Base-by-base conservation (phyloP, 805 yeast species). In the Jamesozyma jinghongensis region DNA sequence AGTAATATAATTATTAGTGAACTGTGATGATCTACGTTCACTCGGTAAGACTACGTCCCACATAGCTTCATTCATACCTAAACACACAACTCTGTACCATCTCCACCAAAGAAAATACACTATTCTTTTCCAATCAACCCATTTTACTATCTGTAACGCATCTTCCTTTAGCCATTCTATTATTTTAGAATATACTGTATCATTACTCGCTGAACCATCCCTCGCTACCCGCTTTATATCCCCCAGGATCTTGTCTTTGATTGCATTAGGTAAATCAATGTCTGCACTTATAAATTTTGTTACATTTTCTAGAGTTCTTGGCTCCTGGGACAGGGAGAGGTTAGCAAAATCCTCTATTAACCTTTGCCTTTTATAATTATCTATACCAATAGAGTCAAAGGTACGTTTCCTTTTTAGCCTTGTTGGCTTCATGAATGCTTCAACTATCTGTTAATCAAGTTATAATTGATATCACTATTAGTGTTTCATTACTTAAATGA, bases 331-430 rank as follows among this genome's bases (percentile, higher is more conserved):
- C 8, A 62, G 32, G 2, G 56, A 44, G n/a, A 66, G 36, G 12
- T 50, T 55, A 19, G 54, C 61, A 14, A 66, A 49, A 44, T 63
- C 68, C 17, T 52, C 50, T 1, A 62, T 43, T 6, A 66, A 45
- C 28, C 53, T 48, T 33, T 50, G 58, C 33, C 56, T 53, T 43
- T 66, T 66, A 48, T 62, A 57, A 34, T 62, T 62, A 26, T 51
- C 41, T 1, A 53, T 47, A 10, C 58, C 58, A 10, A 50, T 43
- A 2, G 40, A 25, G 36, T 57, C 62, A 7, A 57, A 53, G 34
- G 55, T 48, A 36, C 49, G 58, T 8, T 52, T 47, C 38, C 64
- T 46, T 38, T 61, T 61, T 41, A 48, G 38, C 36, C 52, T 57
- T 40, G 50, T 44, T 13, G 12, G 33, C 12, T 27, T 34, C 48